phyloP scores from a whole-genome alignment of 2,329 filamentous ascomycete species.

The Colletotrichum liriopes region DNA sequence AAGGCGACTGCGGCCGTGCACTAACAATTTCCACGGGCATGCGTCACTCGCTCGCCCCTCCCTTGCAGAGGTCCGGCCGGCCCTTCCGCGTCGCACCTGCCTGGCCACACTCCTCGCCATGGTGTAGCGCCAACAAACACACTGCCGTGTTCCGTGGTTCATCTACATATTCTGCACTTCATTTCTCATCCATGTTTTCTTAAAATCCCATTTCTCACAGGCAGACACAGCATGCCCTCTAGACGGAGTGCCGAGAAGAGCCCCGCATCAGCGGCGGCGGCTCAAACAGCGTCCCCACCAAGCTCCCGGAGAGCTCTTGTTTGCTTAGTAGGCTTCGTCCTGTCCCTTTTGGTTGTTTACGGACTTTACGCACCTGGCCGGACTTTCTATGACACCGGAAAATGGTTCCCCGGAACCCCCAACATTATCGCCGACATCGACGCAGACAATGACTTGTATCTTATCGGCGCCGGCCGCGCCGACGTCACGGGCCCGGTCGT shows the following conservation, averaged over 20 bases:
- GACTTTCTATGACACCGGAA: background rate
- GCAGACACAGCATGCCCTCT: constrained; percentile 26
- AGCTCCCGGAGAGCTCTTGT: constrained; percentile 31
- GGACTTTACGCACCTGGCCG: constrained; percentile 18
- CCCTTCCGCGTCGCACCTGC: constrained; percentile 29
- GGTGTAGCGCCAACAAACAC: constrained; percentile 13
- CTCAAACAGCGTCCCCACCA: constrained; percentile 16
- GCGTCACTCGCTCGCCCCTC: constrained; percentile 37
- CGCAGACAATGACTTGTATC: constrained; percentile 56
- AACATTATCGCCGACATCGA: constrained; percentile 8
- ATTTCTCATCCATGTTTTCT: constrained; percentile 28
- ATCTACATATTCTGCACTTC: constrained; percentile 16
- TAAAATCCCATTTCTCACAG: constrained; percentile 5
- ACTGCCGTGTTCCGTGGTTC: constrained; percentile 4
- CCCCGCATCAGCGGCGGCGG: constrained; percentile 27
- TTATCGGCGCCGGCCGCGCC: constrained; percentile 68
- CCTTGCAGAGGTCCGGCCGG: constrained; percentile 30
- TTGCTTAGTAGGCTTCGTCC: constrained; percentile 30
- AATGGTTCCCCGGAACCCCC: constrained; percentile 11
- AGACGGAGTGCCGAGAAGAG: constrained; percentile 33
- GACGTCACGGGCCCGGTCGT: constrained; percentile 81
- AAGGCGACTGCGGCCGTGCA: constrained; percentile 11
- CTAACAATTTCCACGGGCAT: constrained; percentile 29
- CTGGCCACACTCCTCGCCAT: constrained; percentile 3
- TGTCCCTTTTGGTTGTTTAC: constrained; percentile 30